These are phyloP conservation scores for Podospora anserina DNA, from an alignment of 495 filamentous ascomycete species.

Conservation along the genomic window DNA sequence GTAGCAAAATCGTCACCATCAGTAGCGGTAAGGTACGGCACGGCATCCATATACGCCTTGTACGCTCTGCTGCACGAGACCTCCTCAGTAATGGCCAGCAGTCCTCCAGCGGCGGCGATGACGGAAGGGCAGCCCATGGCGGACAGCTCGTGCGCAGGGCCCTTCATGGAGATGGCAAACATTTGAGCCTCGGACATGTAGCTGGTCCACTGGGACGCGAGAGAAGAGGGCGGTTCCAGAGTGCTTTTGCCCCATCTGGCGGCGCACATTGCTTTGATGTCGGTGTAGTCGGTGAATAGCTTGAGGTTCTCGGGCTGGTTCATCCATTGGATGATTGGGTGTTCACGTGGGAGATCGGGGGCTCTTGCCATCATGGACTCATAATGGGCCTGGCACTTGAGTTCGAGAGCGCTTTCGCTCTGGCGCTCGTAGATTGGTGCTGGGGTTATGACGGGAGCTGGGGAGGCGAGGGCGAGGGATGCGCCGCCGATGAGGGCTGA, in stretches of 20 bases:
- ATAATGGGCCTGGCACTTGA: background rate
- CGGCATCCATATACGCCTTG: background rate
- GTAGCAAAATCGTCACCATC: background rate
- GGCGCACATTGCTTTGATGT: background rate
- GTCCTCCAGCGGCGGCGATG: background rate
- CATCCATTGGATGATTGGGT: background rate
- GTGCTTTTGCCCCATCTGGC: background rate
- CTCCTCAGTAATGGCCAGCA: background rate
- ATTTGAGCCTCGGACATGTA: background rate
- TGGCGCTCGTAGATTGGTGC: background rate
- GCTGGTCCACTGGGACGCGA: background rate
- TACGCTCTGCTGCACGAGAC: background rate
- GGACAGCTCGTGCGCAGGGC: background rate
- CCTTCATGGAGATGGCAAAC: background rate
- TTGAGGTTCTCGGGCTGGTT: background rate
- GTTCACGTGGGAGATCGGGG: too few relatives aligned
- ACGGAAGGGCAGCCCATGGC: background rate
- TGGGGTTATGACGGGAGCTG: background rate
- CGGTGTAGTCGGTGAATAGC: background rate
- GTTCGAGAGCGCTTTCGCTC: background rate
- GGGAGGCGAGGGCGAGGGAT: background rate
- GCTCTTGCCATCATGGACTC: background rate
- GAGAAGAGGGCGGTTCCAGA: background rate
- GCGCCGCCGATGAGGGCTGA: slow-evolving; percentile 4
- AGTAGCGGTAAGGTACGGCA: background rate